A percentile compares a stretch with the other conserved stretches of the same genome.
Evolutionary conservation across 345 rosid genomes (phyloP).

Genomic region (Boechera retrofracta): DNA sequence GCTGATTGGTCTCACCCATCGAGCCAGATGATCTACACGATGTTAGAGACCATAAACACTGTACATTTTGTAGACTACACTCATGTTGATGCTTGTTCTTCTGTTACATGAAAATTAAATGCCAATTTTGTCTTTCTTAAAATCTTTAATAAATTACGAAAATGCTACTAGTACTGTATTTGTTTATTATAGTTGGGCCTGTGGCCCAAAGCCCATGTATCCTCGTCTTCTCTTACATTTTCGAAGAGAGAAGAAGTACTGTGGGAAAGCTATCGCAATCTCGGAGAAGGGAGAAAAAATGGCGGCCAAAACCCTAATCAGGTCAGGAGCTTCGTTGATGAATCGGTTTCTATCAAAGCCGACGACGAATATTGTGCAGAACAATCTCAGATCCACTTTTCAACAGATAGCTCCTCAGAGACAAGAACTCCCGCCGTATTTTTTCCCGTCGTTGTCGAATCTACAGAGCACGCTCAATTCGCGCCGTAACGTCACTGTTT

Average conservation of each 20-base stretch:
- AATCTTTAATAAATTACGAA: neutral
- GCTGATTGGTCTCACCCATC: slow-evolving; percentile 48
- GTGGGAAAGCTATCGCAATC: slow-evolving; percentile 16
- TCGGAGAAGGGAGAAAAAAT: slow-evolving; percentile 44
- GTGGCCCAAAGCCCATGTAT: slow-evolving; percentile 35
- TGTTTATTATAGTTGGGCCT: slow-evolving; percentile 6
- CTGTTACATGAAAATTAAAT: slow-evolving; percentile 11
- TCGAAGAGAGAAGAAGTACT: neutral
- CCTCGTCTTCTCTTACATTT: slow-evolving; percentile 18
- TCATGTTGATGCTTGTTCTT: slow-evolving; percentile 22
- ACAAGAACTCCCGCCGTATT: slow-evolving; percentile 50
- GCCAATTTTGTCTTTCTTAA: neutral
- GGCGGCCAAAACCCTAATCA: slow-evolving; percentile 76
- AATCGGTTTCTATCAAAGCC: slow-evolving; percentile 58
- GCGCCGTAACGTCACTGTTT: slow-evolving; percentile 48
- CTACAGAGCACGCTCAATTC: slow-evolving; percentile 48
- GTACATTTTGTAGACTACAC: slow-evolving; percentile 35
- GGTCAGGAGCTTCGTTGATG: slow-evolving; percentile 68
- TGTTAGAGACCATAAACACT: slow-evolving; percentile 42
- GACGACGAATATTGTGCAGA: slow-evolving; percentile 42
- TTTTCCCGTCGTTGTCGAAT: slow-evolving; percentile 69
- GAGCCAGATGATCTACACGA: slow-evolving; percentile 39
- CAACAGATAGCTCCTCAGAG: slow-evolving; percentile 44
- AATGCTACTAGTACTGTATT: neutral
- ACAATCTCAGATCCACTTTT: slow-evolving; percentile 36